A percentile compares a stretch with the other conserved stretches of the same genome.
Conservation (phyloP, 176 grass and related monocot species). For the Zea mays region Zm-B73-REFERENCE-NAM-5.0 NC_050099.1:84893001-84893500, state of each 20-base stretch:
- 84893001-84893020: slow-evolving; percentile 19
- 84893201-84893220: not conserved
- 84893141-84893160: not conserved
- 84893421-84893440: too few relatives aligned
- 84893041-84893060: not conserved
- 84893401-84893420: too few relatives aligned
- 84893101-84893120: not conserved
- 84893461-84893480: too few relatives aligned
- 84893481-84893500: not conserved
- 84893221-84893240: not conserved
- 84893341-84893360: not conserved
- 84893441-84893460: too few relatives aligned
- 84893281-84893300: not conserved
- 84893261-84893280: not conserved
- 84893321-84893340: slow-evolving; percentile 9
- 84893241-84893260: not conserved
- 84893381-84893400: not conserved
- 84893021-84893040: not conserved
- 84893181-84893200: not conserved
- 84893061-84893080: not conserved
- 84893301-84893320: not conserved
- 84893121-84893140: not conserved
- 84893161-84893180: slow-evolving; percentile 4
- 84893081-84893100: not conserved
- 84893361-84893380: slow-evolving; percentile 17